phyloP scores from a whole-genome alignment of 75 land plant species.

The Isoetes taiwanensis region DNA sequence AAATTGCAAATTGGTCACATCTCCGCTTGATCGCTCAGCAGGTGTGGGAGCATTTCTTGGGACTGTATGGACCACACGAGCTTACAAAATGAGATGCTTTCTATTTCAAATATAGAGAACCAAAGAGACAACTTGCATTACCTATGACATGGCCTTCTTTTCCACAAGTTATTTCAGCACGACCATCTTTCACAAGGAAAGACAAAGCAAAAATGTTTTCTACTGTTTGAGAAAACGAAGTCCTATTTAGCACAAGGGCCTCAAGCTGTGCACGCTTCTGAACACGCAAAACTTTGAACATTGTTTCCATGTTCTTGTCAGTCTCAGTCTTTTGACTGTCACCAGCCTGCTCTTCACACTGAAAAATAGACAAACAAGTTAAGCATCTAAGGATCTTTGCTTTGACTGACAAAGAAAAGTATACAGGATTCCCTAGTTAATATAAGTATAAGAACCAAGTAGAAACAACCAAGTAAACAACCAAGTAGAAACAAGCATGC shows the following conservation, averaged over 20 bases:
- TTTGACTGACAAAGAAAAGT: too few species aligned
- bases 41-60: conserved; percentile 13
- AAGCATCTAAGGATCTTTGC: background rate
- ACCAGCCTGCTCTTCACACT: conserved; percentile 28
- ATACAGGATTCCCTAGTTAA: too few species aligned
- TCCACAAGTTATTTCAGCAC: conserved; percentile 6
- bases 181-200: conserved; percentile 17
- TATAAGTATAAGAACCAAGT: too few species aligned
- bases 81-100: background rate
- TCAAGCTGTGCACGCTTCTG: conserved; percentile 10
- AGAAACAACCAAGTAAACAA: too few species aligned
- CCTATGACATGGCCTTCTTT: conserved; percentile 11
- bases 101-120: background rate
- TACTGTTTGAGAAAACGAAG: conserved; percentile 15
- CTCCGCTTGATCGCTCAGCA: conserved; percentile 1
- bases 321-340: conserved; percentile 25
- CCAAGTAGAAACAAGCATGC: background rate
- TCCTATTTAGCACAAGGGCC: conserved; percentile 13
- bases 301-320: conserved; percentile 15
- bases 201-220: conserved; percentile 19
- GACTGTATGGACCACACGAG: background rate
- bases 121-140: background rate
- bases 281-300: conserved; percentile 6
- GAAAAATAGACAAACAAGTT: background rate
- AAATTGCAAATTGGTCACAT: conserved; percentile 10